Conservation (phyloP, 2,329 filamentous ascomycete genomes). For the Ophiostoma angusticollis region DNA sequence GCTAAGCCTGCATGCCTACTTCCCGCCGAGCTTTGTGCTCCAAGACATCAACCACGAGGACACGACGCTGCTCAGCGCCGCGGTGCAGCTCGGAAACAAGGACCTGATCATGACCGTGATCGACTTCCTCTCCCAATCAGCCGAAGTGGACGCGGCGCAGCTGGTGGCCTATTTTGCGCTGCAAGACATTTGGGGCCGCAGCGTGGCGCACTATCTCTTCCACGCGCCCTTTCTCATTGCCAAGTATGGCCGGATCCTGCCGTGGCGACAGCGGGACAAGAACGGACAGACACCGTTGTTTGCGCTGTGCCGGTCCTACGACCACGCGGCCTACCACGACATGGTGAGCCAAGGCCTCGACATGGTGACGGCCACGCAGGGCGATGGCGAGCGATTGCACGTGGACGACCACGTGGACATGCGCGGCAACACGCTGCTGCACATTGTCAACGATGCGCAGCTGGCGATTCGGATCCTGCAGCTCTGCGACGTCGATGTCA, state of each 20-base stretch:
- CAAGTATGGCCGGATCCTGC: slow-evolving; percentile 62
- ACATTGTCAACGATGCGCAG: slow-evolving; percentile 79
- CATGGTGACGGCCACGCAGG: slow-evolving; percentile 61
- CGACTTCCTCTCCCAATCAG: slow-evolving; percentile 46
- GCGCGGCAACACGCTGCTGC: slow-evolving; percentile 90
- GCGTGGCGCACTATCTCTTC: slow-evolving; percentile 91
- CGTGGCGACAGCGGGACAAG: slow-evolving; percentile 84
- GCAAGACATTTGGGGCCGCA: slow-evolving; percentile 77
- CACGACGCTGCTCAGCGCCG: slow-evolving; percentile 78
- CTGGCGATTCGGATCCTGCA: slow-evolving; percentile 65
- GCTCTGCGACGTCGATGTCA: slow-evolving; percentile 86
- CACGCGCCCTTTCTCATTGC: slow-evolving; percentile 72
- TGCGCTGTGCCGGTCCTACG: slow-evolving; percentile 87
- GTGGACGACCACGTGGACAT: slow-evolving; percentile 84
- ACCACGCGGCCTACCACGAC: slow-evolving; percentile 69
- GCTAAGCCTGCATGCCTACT: slow-evolving; percentile 63
- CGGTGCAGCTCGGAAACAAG: slow-evolving; percentile 69
- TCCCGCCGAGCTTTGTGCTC: slow-evolving; percentile 55
- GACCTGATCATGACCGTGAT: slow-evolving; percentile 66
- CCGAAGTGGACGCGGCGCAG: slow-evolving; percentile 36
- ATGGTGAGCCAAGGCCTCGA: slow-evolving; percentile 80
- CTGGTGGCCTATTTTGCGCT: slow-evolving; percentile 56
- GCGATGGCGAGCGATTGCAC: slow-evolving; percentile 68
- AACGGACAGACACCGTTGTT: slow-evolving; percentile 98
- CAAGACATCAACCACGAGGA: slow-evolving; percentile 82